These are phyloP conservation scores for Fusarium circinatum DNA, from an alignment of 2,329 filamentous ascomycete species.

Conservation along the genomic window DNA sequence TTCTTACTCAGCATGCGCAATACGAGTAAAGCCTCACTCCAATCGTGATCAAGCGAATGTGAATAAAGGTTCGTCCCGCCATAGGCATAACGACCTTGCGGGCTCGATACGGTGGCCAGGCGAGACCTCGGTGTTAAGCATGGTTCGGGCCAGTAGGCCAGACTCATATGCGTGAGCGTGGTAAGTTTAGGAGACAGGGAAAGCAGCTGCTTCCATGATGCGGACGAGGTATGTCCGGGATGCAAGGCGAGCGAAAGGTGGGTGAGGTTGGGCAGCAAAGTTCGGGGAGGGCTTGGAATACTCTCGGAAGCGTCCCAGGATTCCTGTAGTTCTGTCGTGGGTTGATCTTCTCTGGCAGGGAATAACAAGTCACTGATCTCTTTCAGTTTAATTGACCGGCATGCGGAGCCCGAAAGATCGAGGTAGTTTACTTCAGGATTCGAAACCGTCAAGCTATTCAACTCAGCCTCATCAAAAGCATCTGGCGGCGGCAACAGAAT, in stretches of 20 bases:
- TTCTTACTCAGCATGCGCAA: conserved; percentile 64
- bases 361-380: conserved; percentile 64
- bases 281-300: conserved; percentile 47
- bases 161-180: conserved; percentile 67
- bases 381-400: conserved; percentile 61
- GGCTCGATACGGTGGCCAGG: conserved; percentile 57
- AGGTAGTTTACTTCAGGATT: conserved; percentile 58
- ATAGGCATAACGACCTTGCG: conserved; percentile 60
- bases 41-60: conserved; percentile 67
- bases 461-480: conserved; percentile 41
- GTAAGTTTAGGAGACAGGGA: conserved; percentile 62
- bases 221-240: conserved; percentile 47
- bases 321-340: conserved; percentile 53
- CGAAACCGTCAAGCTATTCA: conserved; percentile 37
- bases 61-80: conserved; percentile 67
- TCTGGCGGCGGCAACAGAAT: conserved; percentile 54
- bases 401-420: conserved; percentile 64
- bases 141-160: conserved; percentile 71
- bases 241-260: conserved; percentile 68
- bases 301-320: conserved; percentile 62
- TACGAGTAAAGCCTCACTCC: conserved; percentile 66
- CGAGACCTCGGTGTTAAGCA: conserved; percentile 65
- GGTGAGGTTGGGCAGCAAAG: conserved; percentile 66
- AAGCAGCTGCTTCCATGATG: conserved; percentile 70
- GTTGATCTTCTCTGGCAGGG: conserved; percentile 44